Conservation (phyloP, 495 filamentous ascomycete genomes). For the Trichoderma asperelloides region DNA sequence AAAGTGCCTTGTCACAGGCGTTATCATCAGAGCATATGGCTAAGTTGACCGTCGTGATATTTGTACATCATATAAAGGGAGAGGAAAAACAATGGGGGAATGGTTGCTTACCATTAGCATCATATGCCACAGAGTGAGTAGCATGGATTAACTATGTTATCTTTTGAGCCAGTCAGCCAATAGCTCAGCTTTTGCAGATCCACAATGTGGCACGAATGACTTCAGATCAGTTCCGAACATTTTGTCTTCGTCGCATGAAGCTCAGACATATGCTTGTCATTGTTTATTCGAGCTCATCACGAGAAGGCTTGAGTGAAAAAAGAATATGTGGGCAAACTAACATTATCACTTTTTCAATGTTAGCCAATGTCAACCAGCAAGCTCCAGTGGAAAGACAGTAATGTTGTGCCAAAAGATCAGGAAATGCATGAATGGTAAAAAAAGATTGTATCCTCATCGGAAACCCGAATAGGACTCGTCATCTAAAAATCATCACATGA, state of each 20-base stretch:
- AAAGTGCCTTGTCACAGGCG: conserved; percentile 10
- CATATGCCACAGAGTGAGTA: background rate
- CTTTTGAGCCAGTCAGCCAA: background rate
- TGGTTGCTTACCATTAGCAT: background rate
- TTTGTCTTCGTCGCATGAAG: conserved; percentile 27
- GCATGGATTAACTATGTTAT: background rate
- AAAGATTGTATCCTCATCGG: conserved; percentile 65
- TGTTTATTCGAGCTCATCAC: conserved; percentile 59
- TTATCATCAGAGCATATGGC: conserved; percentile 11
- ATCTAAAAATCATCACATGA: conserved; percentile 68
- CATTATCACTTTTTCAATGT: conserved; percentile 8
- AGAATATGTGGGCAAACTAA: conserved; percentile 8
- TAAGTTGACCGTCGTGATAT: conserved; percentile 12
- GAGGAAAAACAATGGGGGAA: background rate
- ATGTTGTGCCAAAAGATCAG: conserved; percentile 32
- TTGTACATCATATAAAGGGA: conserved; percentile 11
- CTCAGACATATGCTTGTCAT: conserved; percentile 89
- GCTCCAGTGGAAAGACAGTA: conserved; percentile 10
- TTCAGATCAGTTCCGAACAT: conserved; percentile 18
- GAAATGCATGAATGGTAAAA: conserved; percentile 74
- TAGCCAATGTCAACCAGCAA: conserved; percentile 11
- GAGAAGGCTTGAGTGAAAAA: conserved; percentile 8
- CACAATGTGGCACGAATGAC: background rate
- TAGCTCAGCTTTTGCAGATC: background rate
- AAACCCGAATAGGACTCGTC: conserved; percentile 82